Evolutionary conservation across 257 asterid species (phyloP).

Genomic region (Agastache rugosa): DNA sequence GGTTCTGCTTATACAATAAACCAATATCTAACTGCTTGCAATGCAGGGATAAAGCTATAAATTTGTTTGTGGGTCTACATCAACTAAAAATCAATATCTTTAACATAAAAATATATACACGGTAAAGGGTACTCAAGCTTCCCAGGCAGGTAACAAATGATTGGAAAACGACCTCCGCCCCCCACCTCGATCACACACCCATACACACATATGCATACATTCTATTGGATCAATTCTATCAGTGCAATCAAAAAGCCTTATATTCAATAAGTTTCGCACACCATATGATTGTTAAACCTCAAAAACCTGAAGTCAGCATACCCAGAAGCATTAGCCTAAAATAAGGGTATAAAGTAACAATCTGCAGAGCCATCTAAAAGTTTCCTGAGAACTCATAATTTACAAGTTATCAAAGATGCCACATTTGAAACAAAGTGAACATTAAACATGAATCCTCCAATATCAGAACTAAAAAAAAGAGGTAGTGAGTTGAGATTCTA

Average conservation of each 20-base stretch:
- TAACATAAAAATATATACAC: neutral
- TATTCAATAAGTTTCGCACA: neutral
- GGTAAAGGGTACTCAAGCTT: neutral
- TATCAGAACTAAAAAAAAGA: conserved; percentile 1
- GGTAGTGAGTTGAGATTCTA: conserved; percentile 25
- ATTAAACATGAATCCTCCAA: neutral
- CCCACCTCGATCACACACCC: neutral
- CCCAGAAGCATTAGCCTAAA: neutral
- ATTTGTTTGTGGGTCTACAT: neutral
- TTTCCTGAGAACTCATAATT: neutral
- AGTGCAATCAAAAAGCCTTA: conserved; percentile 9
- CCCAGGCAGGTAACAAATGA: neutral
- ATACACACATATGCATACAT: neutral
- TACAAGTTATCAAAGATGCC: conserved; percentile 10
- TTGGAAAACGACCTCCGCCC: neutral
- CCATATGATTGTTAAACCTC: conserved; percentile 1
- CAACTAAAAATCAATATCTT: neutral
- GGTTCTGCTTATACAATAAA: neutral
- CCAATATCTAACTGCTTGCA: conserved; percentile 2
- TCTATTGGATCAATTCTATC: conserved; percentile 16
- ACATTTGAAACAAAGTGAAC: conserved; percentile 19
- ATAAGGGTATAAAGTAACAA: neutral
- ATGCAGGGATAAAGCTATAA: neutral
- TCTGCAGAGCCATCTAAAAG: neutral
- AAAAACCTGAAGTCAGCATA: conserved; percentile 17